Evolutionary conservation across 108 stramenopile species (phyloP).

Genomic region (Cyclotella kingstonii): DNA sequence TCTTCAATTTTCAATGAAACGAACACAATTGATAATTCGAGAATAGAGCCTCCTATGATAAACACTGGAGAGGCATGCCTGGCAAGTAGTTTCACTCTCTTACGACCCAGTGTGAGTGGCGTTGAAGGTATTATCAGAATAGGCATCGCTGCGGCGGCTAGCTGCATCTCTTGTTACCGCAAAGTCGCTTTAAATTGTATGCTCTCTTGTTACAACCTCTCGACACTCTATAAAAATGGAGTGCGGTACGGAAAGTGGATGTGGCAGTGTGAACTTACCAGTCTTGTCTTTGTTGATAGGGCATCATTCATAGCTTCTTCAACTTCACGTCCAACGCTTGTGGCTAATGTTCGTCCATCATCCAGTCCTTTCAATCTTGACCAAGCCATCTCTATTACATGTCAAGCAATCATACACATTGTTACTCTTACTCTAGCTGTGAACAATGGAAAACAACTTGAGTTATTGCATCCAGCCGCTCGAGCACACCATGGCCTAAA

Average conservation of each 20-base stretch:
- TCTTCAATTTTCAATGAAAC: constrained; percentile 6
- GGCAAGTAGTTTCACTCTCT: constrained; percentile 62
- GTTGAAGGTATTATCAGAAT: constrained; percentile 55
- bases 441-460: constrained; percentile 31
- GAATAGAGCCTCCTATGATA: constrained; percentile 8
- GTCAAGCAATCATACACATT: constrained; percentile 56
- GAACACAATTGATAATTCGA: neutral
- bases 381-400: constrained; percentile 29
- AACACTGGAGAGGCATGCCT: constrained; percentile 69
- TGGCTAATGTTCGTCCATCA: constrained; percentile 40
- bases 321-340: constrained; percentile 51
- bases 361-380: constrained; percentile 44
- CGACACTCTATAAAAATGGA: constrained; percentile 56
- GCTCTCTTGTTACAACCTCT: constrained; percentile 54
- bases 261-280: constrained; percentile 49
- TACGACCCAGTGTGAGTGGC: constrained; percentile 64
- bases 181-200: constrained; percentile 58
- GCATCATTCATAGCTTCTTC: constrained; percentile 44
- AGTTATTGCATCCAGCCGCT: constrained; percentile 9
- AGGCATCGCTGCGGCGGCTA: constrained; percentile 60
- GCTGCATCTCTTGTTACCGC: constrained; percentile 18
- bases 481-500: constrained; percentile 7
- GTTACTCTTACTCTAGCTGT: constrained; percentile 42
- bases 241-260: constrained; percentile 68
- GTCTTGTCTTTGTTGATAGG: constrained; percentile 32